These are phyloP conservation scores for Melampsora americana DNA, from an alignment of 1,284 basidiomycete genomes.

Conservation along the genomic window DNA sequence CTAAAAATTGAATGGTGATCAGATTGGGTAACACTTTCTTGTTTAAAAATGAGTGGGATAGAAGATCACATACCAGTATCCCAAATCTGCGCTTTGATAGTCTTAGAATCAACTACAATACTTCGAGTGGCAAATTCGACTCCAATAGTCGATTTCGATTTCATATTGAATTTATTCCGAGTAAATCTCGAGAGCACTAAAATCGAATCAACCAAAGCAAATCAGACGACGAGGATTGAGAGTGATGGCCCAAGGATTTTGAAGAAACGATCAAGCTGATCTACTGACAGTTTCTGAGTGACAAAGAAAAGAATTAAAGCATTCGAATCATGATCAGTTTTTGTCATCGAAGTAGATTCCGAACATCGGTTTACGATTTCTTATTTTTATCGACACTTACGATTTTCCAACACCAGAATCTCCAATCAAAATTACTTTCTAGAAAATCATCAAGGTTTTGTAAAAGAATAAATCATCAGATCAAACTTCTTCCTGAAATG, in stretches of 20 bases:
- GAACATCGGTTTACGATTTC: no score
- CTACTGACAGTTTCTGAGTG: neutral
- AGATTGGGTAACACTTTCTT: neutral
- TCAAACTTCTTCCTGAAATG: neutral
- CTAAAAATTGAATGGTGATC: constrained; percentile 56
- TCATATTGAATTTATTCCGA: constrained; percentile 97
- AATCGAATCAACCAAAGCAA: neutral
- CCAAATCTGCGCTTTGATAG: constrained; percentile 99
- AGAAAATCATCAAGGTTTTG: neutral
- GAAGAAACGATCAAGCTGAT: neutral
- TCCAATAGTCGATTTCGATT: constrained; percentile 97
- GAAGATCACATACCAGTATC: constrained; percentile 75
- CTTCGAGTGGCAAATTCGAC: constrained; percentile 98
- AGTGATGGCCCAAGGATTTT: neutral
- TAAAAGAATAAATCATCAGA: no score
- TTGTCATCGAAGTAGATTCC: no score
- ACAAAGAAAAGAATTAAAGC: neutral
- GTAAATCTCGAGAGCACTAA: constrained; percentile 81
- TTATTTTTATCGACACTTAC: constrained; percentile 3
- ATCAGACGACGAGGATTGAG: neutral
- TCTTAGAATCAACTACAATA: constrained; percentile 92
- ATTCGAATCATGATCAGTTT: no score
- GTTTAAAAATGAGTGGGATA: neutral
- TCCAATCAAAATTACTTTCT: constrained; percentile 90
- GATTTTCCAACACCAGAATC: constrained; percentile 99